Evolutionary conservation across 2,329 filamentous ascomycete genomes (phyloP).

Genomic region (Fusarium sp.): DNA sequence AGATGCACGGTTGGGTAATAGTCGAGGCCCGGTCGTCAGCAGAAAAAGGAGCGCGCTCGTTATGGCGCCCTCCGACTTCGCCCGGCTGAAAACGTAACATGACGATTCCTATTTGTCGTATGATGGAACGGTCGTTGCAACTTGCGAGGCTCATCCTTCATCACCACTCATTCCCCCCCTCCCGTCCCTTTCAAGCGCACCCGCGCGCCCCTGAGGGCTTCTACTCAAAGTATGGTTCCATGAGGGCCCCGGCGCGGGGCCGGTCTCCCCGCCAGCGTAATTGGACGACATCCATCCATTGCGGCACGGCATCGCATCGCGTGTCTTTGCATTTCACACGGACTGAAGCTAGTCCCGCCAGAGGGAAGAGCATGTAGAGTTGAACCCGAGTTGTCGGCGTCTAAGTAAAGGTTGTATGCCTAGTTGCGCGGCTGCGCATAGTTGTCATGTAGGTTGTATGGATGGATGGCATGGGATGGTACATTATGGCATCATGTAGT

Average conservation of each 20-base stretch:
- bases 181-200: slow-evolving; percentile 3
- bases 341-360: slow-evolving; percentile 11
- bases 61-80: slow-evolving; percentile 35
- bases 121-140: slow-evolving; percentile 31
- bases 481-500: slow-evolving; percentile 4
- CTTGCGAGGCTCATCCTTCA: slow-evolving; percentile 28
- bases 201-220: slow-evolving; percentile 18
- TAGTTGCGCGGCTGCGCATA: slow-evolving; percentile 1
- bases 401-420: slow-evolving; percentile 9
- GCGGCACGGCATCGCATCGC: slow-evolving; percentile 27
- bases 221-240: background rate
- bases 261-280: slow-evolving; percentile 28
- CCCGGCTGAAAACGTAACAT: slow-evolving; percentile 38
- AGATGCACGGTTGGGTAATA: slow-evolving; percentile 43
- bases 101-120: slow-evolving; percentile 40
- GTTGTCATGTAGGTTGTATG: background rate
- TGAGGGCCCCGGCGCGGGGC: slow-evolving; percentile 22
- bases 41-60: slow-evolving; percentile 10
- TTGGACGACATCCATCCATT: slow-evolving; percentile 22
- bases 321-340: slow-evolving; percentile 30
- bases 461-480: background rate
- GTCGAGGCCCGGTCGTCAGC: slow-evolving; percentile 29
- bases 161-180: slow-evolving; percentile 11
- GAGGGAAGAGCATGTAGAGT: background rate
- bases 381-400: slow-evolving; percentile 2